Base-by-base conservation (phyloP, 192 early-diverging fungal species). In the Cladochytrium replicatum region DNA sequence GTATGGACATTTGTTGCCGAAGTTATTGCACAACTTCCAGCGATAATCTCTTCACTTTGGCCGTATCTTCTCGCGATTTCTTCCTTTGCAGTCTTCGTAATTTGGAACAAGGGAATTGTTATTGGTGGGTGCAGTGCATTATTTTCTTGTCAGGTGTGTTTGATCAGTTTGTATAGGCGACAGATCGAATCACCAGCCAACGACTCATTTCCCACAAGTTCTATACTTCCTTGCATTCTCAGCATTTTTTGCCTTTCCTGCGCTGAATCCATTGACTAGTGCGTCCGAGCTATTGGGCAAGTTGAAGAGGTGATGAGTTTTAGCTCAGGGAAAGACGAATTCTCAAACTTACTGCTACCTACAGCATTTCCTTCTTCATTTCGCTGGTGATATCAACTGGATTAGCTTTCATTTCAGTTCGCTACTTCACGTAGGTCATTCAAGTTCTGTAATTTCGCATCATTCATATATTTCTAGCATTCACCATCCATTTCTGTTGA, bases 401-500 rank as follows among this genome's bases (percentile, higher is more conserved):
- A n/a, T n/a, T n/a, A n/a, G n/a, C n/a, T n/a, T n/a, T 41, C 19
- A 32, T 41, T 29, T 22, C 32, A 5, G 21, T 42, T 9, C 3
- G 17, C 4, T 3, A 50, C 31, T 51, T 46, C 9, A 29, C 29
- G 40, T 23, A 23, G 9, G 55, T 32, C 6, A 26, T 2, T 29
- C 3, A 0, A 3, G 24, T 39, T 54, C 15, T 60, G 32, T 17
- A 61, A 27, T 44, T 44, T 44, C 32, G 13, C 22, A 34, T 27
- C 29, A 34, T 25, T 11, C 44, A 19, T 0, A n/a, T 19, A 4
- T 41, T 23, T 24, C 15, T 46, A 89, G 87, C 1, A 68, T 81
- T 50, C 91, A 88, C 58, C 94, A 98, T 54, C 88, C 90, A 37
- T 98, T 94, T 60, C 61, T 98, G 41, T 71, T 95, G 21, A 80